These are phyloP conservation scores for Xylaria multiplex DNA, from an alignment of 2,329 filamentous ascomycete species.

Conservation along the genomic window DNA sequence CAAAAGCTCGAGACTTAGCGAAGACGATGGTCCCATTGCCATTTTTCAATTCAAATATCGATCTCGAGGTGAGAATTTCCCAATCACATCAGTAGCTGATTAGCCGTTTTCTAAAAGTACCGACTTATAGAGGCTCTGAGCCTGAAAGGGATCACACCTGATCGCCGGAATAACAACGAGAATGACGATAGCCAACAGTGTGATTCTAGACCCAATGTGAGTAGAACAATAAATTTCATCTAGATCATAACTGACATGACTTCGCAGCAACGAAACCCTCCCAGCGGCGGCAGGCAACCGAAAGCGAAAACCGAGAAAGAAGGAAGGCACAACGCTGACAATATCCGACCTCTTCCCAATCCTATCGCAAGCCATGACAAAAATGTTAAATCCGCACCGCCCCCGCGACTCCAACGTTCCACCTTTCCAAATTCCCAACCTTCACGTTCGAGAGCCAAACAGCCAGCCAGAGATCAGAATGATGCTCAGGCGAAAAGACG, in stretches of 20 bases:
- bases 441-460: no score
- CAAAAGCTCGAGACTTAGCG: slow-evolving; percentile 16
- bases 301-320: neutral
- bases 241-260: neutral
- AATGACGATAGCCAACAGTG: neutral
- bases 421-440: no score
- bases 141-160: slow-evolving; percentile 13
- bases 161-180: slow-evolving; percentile 7
- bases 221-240: neutral
- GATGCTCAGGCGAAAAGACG: no score
- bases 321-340: neutral
- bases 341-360: neutral
- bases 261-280: neutral
- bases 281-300: neutral
- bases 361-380: neutral
- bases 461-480: no score
- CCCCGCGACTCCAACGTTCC: no score
- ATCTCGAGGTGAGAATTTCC: slow-evolving; percentile 27
- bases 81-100: neutral
- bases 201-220: neutral
- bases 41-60: slow-evolving; percentile 35
- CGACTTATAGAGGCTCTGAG: slow-evolving; percentile 21
- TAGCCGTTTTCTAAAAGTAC: neutral
- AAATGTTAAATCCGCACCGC: no score
- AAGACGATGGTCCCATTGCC: slow-evolving; percentile 30